Evolutionary conservation across 345 rosid species (phyloP).

Genomic region (Linum trigynum): DNA sequence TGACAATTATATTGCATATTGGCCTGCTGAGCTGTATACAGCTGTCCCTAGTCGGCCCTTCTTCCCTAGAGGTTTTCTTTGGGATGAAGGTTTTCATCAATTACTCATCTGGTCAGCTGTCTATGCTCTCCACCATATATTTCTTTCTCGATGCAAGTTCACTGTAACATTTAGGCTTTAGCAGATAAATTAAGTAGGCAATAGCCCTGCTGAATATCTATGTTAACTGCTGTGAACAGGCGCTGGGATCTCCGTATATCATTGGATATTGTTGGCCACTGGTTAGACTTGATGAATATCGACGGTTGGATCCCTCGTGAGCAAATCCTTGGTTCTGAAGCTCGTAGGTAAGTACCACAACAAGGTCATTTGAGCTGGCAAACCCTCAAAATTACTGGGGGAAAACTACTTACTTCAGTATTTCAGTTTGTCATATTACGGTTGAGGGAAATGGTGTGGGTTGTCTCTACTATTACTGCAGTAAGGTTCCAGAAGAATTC

Average conservation of each 20-base stretch:
- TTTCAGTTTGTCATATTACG: not conserved
- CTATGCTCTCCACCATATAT: slow-evolving; percentile 4
- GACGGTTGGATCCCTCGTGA: slow-evolving; percentile 99
- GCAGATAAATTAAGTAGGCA: not conserved
- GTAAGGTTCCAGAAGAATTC: slow-evolving; percentile 74
- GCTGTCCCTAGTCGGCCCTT: slow-evolving; percentile 92
- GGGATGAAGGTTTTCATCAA: slow-evolving; percentile 99
- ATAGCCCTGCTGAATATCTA: not conserved
- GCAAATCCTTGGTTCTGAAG: slow-evolving; percentile 89
- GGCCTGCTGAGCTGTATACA: slow-evolving; percentile 93
- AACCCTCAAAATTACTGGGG: slow-evolving; percentile 6
- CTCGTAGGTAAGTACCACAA: slow-evolving; percentile 56
- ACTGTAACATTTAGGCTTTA: slow-evolving; percentile 7
- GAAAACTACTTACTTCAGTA: not conserved
- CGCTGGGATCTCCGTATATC: slow-evolving; percentile 78
- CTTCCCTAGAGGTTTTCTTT: slow-evolving; percentile 89
- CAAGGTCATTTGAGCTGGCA: slow-evolving; percentile 8
- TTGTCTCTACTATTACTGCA: slow-evolving; percentile 36
- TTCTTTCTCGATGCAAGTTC: slow-evolving; percentile 8
- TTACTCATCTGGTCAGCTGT: slow-evolving; percentile 64
- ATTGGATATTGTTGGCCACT: slow-evolving; percentile 86
- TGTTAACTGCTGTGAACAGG: slow-evolving; percentile 37
- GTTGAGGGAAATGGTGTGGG: not conserved
- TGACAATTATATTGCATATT: slow-evolving; percentile 50
- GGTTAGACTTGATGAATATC: slow-evolving; percentile 87